Conservation (phyloP, 805 yeast species). For the Brettanomyces bruxellensis region DNA sequence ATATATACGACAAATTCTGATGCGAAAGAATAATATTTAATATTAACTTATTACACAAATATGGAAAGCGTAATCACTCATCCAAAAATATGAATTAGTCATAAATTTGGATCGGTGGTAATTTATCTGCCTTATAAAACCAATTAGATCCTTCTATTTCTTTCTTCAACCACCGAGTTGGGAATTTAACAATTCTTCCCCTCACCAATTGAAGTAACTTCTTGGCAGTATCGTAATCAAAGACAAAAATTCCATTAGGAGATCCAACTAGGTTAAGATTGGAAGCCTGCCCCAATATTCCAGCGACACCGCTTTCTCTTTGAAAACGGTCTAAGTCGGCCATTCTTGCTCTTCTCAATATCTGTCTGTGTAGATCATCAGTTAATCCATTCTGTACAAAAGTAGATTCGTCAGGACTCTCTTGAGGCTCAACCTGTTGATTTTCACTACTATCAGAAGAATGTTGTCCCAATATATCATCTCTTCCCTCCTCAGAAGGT, state of each 20-base stretch:
- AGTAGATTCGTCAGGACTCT: not conserved
- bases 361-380: slow-evolving; percentile 7
- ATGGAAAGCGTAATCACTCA: too few species aligned
- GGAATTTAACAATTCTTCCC: slow-evolving; percentile 88
- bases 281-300: slow-evolving; percentile 4
- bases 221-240: slow-evolving; percentile 69
- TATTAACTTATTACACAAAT: too few species aligned
- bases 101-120: slow-evolving; percentile 93
- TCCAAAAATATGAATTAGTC: slow-evolving; percentile 31
- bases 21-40: too few species aligned
- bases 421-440: not conserved
- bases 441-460: not conserved
- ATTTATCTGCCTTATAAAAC: slow-evolving; percentile 88
- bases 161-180: slow-evolving; percentile 79
- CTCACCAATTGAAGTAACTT: slow-evolving; percentile 60
- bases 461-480: not conserved
- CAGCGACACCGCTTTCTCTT: slow-evolving; percentile 7
- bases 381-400: not conserved
- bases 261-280: slow-evolving; percentile 1
- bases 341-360: slow-evolving; percentile 16
- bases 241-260: slow-evolving; percentile 12
- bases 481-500: not conserved
- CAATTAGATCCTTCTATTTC: slow-evolving; percentile 90
- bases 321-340: slow-evolving; percentile 23
- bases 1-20: too few species aligned